phyloP scores from a whole-genome alignment of 257 asterid species.

The Salvia miltiorrhiza region DNA sequence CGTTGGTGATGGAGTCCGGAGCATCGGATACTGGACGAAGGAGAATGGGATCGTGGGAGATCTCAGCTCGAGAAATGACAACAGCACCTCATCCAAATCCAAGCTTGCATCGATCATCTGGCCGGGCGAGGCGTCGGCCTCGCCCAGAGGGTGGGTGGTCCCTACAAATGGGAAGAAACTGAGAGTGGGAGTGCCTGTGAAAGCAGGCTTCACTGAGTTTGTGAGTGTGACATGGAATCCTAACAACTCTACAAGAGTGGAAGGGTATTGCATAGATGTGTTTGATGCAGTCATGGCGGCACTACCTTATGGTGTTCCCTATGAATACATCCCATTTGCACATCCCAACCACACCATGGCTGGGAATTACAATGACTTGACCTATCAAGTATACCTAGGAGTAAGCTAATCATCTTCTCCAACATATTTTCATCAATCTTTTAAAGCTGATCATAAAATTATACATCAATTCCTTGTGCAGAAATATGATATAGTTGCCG shows the following conservation, averaged over 20 bases:
- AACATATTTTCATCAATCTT: background rate
- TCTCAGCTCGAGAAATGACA: constrained; percentile 11
- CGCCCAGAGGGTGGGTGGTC: constrained; percentile 52
- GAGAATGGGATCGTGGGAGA: constrained; percentile 28
- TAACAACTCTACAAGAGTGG: constrained; percentile 25
- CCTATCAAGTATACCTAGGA: constrained; percentile 31
- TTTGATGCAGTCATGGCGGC: constrained; percentile 44
- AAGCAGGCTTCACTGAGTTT: constrained; percentile 35
- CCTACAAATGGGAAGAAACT: constrained; percentile 44
- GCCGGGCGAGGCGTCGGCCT: constrained; percentile 34
- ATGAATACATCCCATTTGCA: constrained; percentile 28
- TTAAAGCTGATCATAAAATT: background rate
- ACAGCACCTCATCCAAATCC: constrained; percentile 18
- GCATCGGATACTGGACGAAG: constrained; percentile 40
- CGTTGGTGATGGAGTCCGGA: constrained; percentile 27
- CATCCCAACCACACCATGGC: constrained; percentile 9
- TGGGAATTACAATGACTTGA: constrained; percentile 20
- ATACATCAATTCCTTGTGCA: no score
- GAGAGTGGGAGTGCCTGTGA: constrained; percentile 44
- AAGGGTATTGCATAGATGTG: constrained; percentile 44
- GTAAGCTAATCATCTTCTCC: constrained; percentile 26
- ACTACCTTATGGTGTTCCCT: constrained; percentile 33
- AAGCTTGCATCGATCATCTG: constrained; percentile 34
- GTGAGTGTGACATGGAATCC: constrained; percentile 32
- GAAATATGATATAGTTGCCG: constrained; percentile 28